These are phyloP conservation scores for Penicillium freii DNA, from an alignment of 2,329 filamentous ascomycete species.

Conservation along the genomic window DNA sequence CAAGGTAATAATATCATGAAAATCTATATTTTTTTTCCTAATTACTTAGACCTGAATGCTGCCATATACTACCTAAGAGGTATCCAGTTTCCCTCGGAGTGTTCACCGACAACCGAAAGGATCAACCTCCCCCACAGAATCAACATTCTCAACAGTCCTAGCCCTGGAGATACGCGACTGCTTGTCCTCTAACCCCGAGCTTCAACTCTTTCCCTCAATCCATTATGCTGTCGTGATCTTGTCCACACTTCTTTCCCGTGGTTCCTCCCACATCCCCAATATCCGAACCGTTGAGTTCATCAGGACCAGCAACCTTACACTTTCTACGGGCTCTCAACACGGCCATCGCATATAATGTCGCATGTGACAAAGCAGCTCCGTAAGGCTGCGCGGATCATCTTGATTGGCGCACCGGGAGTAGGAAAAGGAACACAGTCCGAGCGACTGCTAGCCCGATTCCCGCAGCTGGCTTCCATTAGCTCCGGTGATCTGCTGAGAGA, in stretches of 20 bases:
- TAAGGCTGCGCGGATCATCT: constrained; percentile 85
- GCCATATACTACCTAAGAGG: background rate
- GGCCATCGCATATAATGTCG: constrained; percentile 25
- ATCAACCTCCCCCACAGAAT: constrained; percentile 30
- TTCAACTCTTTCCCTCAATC: background rate
- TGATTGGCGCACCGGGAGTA: constrained; percentile 93
- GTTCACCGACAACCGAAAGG: constrained; percentile 37
- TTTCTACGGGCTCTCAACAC: background rate
- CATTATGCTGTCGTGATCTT: constrained; percentile 6
- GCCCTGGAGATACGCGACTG: constrained; percentile 5
- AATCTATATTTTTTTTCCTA: too few relatives aligned
- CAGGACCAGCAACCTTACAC: constrained; percentile 1
- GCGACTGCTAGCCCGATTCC: constrained; percentile 79
- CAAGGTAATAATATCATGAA: too few relatives aligned
- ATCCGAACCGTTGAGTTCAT: background rate
- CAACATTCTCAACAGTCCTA: constrained; percentile 13
- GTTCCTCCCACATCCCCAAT: constrained; percentile 4
- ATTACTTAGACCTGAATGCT: background rate
- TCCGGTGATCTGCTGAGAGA: constrained; percentile 88
- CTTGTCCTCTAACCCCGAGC: constrained; percentile 11
- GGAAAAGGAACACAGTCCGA: constrained; percentile 96
- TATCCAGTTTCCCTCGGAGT: constrained; percentile 16
- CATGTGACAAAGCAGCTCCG: constrained; percentile 56
- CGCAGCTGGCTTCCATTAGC: constrained; percentile 85
- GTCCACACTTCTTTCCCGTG: background rate